phyloP scores from a whole-genome alignment of 352 stramenopile species.

The Globisporangium barbulae region DNA sequence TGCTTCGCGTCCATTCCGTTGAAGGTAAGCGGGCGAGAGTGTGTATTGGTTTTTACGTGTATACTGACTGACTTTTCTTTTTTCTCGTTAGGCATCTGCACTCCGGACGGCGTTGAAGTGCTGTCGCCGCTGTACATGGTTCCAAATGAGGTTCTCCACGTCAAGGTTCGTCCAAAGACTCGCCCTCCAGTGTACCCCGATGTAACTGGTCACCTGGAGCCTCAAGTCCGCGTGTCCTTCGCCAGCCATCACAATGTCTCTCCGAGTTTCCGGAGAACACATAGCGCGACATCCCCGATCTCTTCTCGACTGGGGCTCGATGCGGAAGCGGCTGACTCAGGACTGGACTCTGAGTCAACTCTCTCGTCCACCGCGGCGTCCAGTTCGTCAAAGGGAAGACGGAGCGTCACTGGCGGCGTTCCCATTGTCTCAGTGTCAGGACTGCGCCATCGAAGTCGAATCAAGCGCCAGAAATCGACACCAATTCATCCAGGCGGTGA shows the following conservation, averaged over 20 bases:
- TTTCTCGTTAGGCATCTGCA: constrained; percentile 38
- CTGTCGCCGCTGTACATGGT: constrained; percentile 75
- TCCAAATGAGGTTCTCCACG: constrained; percentile 60
- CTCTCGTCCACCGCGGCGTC: constrained; percentile 5
- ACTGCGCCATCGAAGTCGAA: constrained; percentile 16
- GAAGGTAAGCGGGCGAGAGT: constrained; percentile 32
- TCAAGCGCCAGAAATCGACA: constrained; percentile 29
- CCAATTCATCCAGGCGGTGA: constrained; percentile 16
- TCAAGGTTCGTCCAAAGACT: constrained; percentile 61
- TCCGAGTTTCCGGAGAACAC: constrained; percentile 14
- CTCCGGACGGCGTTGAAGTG: constrained; percentile 54
- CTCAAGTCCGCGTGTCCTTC: constrained; percentile 23
- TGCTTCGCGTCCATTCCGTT: constrained; percentile 65
- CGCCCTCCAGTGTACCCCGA: constrained; percentile 26
- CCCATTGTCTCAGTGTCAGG: constrained; percentile 11
- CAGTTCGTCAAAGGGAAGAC: constrained; percentile 7
- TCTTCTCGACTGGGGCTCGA: constrained; percentile 2
- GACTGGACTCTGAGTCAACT: constrained; percentile 8
- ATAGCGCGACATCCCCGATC: constrained; percentile 7
- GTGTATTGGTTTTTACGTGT: not conserved
- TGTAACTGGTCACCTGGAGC: constrained; percentile 13
- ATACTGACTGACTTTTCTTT: not conserved
- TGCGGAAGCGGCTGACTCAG: not conserved
- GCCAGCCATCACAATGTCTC: constrained; percentile 9
- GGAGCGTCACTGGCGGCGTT: constrained; percentile 3